Evolutionary conservation across 2,329 filamentous ascomycete genomes (phyloP), one percentile per base, ranked within the genome.

Genomic region (Fusarium brevicatenulatum): DNA sequence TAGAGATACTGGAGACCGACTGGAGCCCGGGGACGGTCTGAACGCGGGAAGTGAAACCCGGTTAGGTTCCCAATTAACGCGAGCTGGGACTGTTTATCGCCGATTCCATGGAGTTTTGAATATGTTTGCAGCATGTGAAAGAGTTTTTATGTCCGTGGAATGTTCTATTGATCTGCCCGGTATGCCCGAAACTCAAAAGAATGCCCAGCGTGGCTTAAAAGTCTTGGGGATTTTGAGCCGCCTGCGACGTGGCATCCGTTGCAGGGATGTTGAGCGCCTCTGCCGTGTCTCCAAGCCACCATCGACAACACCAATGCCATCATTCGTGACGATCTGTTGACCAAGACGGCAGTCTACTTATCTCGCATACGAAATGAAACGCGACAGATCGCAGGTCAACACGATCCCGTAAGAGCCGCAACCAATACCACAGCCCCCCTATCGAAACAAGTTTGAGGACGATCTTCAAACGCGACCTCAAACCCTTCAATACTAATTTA

Each of bases 321-420:
- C 63, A 32, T 40, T 10, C 7, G 16, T 4, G 40, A 62, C 52
- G 52, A 58, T 58, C 50, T 54, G 23, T 54, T 21, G 50, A 39
- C 23, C 23, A 12, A n/a, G 23, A 13, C 34, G 39, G 42, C 11
- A 37, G 32, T 47, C 32, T 25, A 11, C 25, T 69, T 67, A 69
- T 69, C 47, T 69, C 66, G 44, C 36, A 65, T 56, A 37, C n/a
- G 52, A 69, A 63, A 69, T 69, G 67, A 69, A 56, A 58, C 30
- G 42, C 30, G 54, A 42, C 59, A 57, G 37, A 69, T 65, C 37
- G 63, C 55, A 59, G 18, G 43, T 37, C 13, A 39, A 23, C 52
- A 28, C 23, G 43, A 66, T 50, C 40, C 44, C 28, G 44, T 13
- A 52, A 39, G 40, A 19, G 44, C 39, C 56, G 28, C 40, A 13